Conservation (phyloP, 805 yeast species). For the Brettanomyces anomalus region DNA sequence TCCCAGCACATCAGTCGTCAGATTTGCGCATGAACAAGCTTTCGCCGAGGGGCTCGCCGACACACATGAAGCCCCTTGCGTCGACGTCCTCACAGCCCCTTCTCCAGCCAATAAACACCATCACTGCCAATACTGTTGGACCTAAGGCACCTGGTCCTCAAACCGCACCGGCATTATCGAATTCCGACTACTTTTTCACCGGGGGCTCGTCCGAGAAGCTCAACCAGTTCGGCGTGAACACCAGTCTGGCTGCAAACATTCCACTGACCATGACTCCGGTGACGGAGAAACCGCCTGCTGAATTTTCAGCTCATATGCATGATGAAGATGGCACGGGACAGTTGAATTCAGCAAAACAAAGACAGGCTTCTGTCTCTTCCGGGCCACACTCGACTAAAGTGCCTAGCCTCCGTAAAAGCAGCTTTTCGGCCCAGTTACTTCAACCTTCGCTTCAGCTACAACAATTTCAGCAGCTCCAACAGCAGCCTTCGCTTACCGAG, state of each 20-base stretch:
- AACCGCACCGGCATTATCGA: constrained; percentile 19
- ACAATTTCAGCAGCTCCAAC: too few relatives aligned
- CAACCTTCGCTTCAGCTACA: too few relatives aligned
- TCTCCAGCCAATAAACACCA: constrained; percentile 47
- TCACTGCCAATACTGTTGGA: constrained; percentile 12
- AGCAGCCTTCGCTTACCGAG: too few relatives aligned
- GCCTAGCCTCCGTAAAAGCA: too few relatives aligned
- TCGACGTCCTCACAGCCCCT: constrained; percentile 32
- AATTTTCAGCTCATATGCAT: too few relatives aligned
- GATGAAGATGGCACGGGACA: too few relatives aligned
- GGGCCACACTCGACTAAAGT: too few relatives aligned
- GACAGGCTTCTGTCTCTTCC: too few relatives aligned
- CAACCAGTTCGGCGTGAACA: constrained; percentile 36
- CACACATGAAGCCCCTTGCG: constrained; percentile 44
- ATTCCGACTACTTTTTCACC: constrained; percentile 10
- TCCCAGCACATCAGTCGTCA: neutral
- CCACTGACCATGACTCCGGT: constrained; percentile 77
- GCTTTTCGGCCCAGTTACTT: too few relatives aligned
- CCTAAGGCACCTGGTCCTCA: constrained; percentile 16
- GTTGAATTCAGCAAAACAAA: too few relatives aligned
- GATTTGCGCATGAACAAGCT: neutral
- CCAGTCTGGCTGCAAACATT: constrained; percentile 56
- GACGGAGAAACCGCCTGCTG: constrained; percentile 42
- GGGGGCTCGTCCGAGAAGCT: constrained; percentile 22
- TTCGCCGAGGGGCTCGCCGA: constrained; percentile 2